Evolutionary conservation across 108 stramenopile genomes (phyloP), one percentile per base, ranked within the genome.

Genomic region (Aurantiochytrium sp.): DNA sequence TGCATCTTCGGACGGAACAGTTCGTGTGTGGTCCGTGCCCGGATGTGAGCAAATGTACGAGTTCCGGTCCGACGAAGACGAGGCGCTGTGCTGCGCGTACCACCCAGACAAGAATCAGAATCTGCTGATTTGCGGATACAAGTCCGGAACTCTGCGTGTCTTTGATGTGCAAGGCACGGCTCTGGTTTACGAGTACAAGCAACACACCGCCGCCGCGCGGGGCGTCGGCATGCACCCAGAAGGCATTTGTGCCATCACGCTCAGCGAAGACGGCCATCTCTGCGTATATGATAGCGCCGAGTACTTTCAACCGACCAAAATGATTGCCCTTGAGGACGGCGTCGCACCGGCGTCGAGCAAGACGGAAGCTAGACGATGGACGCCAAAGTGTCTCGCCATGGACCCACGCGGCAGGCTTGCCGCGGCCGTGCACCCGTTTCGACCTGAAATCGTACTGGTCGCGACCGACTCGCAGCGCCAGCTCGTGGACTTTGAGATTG

Each of bases 61-160:
- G 88, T 94, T 95, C 64, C 28, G 18, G 28, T 93, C 92, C 12
- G 88, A 88, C 21, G 29, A 59, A 5, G 35, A 25, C 16, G 16
- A 6, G 57, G 44, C 28, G 42, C 71, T 43, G 44, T 72, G 89
- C 87, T 28, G 72, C 18, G 89, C 90, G n/a, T 49, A 60, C 87
- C 23, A 29, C 55, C 73, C 88, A 16, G 57, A 28, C 8, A 43
- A 45, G 44, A 53, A 44, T 4, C 42, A 49, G 47, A 44, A 89
- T 42, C 89, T 90, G 44, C 91, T 95, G 29, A 87, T 87, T 18
- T 76, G 29, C 44, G 95, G 95, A n/a, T 95, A 93, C 89, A 71
- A 18, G 29, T 89, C 90, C 60, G 95, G 95, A 19, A 43, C 53
- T 59, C 59, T 94, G 59, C 88, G 95, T 5, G 89, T 94, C 21